phyloP scores from a whole-genome alignment of 2,329 filamentous ascomycete genomes.

The Aaosphaeria pasadenensis region DNA sequence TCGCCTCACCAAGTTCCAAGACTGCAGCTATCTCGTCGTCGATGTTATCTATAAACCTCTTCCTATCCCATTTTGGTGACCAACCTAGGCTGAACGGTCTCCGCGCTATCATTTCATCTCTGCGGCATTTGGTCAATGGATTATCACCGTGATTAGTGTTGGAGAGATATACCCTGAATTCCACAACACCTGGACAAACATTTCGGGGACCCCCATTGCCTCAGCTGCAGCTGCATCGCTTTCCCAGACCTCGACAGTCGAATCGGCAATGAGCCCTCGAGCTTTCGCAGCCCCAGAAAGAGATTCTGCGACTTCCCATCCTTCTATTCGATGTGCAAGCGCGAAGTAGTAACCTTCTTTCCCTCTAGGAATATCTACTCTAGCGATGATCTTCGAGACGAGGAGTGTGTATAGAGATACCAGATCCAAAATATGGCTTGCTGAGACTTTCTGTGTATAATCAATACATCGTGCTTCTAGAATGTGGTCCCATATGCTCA shows the following conservation, averaged over 20 bases:
- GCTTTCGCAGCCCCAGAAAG: neutral
- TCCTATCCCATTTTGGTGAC: conserved; percentile 2
- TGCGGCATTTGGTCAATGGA: neutral
- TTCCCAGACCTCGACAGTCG: conserved; percentile 1
- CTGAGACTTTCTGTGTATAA: too few species aligned
- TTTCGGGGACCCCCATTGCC: conserved; percentile 1
- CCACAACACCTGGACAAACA: conserved; percentile 4
- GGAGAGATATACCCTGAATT: conserved; percentile 1
- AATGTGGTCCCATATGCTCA: too few species aligned
- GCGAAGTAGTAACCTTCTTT: conserved; percentile 4
- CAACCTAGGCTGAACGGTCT: neutral
- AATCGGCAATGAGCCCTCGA: neutral
- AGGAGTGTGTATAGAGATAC: too few species aligned
- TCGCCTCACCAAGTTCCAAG: conserved; percentile 5
- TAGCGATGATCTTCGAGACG: too few species aligned
- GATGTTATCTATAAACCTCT: conserved; percentile 2
- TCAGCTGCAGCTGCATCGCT: conserved; percentile 1
- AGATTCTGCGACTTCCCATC: neutral
- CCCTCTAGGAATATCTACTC: neutral
- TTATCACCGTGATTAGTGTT: neutral
- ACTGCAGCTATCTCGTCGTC: conserved; percentile 5
- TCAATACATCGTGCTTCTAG: too few species aligned
- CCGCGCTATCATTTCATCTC: too few species aligned
- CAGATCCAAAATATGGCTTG: too few species aligned
- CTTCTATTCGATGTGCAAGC: neutral